Evolutionary conservation across 2,329 filamentous ascomycete species (phyloP), one percentile per base, ranked within the genome.

Genomic region (Phialemonium atrogriseum): DNA sequence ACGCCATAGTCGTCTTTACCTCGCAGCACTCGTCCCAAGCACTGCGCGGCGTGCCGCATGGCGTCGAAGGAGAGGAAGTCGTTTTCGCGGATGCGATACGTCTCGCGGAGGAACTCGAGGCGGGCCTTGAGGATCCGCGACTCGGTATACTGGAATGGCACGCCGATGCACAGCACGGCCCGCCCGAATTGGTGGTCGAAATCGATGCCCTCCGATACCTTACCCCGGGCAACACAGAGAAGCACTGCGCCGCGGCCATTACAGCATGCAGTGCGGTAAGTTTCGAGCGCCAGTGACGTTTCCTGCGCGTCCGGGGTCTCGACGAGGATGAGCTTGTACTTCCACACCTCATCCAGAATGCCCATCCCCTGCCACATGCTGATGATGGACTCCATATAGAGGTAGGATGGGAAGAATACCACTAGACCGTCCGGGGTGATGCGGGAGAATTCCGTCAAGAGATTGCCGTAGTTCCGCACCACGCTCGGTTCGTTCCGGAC

Each of bases 1-100:
- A 98, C 85, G n/a, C 91, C 91, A 56, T 98, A 98, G 58, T 98
- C 91, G 52, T 98, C 93, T 56, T 98, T 98, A 15, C 91, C 91
- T 47, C 91, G 73, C 40, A 98, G 66, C 25, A 98, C 91, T 52
- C 91, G 88, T 10, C 91, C 93, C 2, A 98, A 67, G 50, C 91
- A 98, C 54, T 98, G 91, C 1, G 91, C 89, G 10, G 91, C 91
- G 54, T 98, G 91, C n/a, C 91, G 79, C 89, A 98, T 98, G 14
- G 91, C 91, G 52, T 98, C 91, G 66, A 98, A 98, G 13, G 91
- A 96, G 8, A 98, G 63, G 52, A 98, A 98, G 52, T 98, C 93
- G 45, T 94, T 94, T 55, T 96, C 91, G 37, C 85, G 79, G 55
- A 98, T 98, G 34, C 87, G 83, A 55, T 96, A 98, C 1, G 85